A percentile compares a stretch with the other conserved stretches of the same genome.
Conservation (phyloP, 192 early-diverging fungal genomes). For the Linnemannia exigua region DNA sequence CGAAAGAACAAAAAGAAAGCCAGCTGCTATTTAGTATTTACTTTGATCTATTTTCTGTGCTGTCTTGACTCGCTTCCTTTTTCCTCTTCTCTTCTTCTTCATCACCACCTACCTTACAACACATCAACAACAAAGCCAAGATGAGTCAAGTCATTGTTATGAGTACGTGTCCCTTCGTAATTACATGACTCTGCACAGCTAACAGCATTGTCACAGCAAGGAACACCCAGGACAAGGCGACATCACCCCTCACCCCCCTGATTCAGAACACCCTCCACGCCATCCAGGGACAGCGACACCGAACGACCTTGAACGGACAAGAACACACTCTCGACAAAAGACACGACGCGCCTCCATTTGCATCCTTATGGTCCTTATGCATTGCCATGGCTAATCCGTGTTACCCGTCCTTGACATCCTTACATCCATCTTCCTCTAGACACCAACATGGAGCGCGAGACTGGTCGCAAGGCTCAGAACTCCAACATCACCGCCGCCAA, state of each 20-base stretch:
- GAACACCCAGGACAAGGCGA: neutral
- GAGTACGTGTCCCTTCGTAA: slow-evolving; percentile 67
- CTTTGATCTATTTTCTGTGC: neutral
- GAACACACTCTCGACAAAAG: neutral
- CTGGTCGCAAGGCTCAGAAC: slow-evolving; percentile 95
- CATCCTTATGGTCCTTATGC: neutral
- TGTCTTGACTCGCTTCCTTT: neutral
- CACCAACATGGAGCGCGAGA: slow-evolving; percentile 94
- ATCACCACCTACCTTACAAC: neutral
- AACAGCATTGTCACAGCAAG: neutral
- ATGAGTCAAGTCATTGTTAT: slow-evolving; percentile 93
- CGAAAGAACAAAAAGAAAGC: neutral
- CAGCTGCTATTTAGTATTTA: too few species aligned
- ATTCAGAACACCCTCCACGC: neutral
- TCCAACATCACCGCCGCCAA: slow-evolving; percentile 99
- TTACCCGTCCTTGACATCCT: neutral
- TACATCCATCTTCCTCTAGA: slow-evolving; percentile 58
- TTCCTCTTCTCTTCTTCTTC: neutral
- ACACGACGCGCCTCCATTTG: neutral
- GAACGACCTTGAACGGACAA: neutral
- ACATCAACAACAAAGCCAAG: slow-evolving; percentile 44
- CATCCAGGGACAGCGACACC: neutral
- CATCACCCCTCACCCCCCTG: neutral
- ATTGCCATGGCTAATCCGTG: neutral
- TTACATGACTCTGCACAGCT: neutral